phyloP scores from a whole-genome alignment of 192 early-diverging fungal genomes.

The Coemansia sp. region DNA sequence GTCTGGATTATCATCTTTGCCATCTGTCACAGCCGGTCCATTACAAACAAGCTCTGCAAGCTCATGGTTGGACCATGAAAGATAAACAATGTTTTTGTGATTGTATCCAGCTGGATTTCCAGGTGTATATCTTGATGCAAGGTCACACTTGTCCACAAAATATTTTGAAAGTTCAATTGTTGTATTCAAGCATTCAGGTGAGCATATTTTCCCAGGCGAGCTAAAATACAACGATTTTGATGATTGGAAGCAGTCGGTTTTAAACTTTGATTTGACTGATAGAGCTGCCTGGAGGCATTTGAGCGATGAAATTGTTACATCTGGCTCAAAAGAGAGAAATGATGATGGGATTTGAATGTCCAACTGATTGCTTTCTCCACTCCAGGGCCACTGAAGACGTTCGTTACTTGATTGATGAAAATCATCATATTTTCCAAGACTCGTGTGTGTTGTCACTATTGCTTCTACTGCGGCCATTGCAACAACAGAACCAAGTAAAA shows the following conservation, averaged over 20 bases:
- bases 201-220: constrained; percentile 39
- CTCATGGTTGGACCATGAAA: constrained; percentile 41
- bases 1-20: background rate
- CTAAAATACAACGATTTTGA: constrained; percentile 44
- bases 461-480: background rate
- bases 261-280: constrained; percentile 17
- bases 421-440: background rate
- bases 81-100: constrained; percentile 44
- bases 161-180: constrained; percentile 39
- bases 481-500: background rate
- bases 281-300: constrained; percentile 29
- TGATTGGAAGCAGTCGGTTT: constrained; percentile 31
- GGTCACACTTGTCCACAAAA: constrained; percentile 27
- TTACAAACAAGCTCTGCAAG: constrained; percentile 37
- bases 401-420: background rate
- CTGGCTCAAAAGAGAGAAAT: constrained; percentile 21
- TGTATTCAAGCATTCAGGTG: constrained; percentile 27
- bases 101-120: constrained; percentile 39
- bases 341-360: constrained; percentile 30
- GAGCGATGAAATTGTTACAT: constrained; percentile 29
- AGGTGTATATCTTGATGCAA: constrained; percentile 14
- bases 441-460: background rate
- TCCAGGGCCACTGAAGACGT: constrained; percentile 44
- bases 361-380: constrained; percentile 13
- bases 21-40: constrained; percentile 12